Conservation (phyloP, 169 alveolate species). For the Cryptosporidium sp. region DNA sequence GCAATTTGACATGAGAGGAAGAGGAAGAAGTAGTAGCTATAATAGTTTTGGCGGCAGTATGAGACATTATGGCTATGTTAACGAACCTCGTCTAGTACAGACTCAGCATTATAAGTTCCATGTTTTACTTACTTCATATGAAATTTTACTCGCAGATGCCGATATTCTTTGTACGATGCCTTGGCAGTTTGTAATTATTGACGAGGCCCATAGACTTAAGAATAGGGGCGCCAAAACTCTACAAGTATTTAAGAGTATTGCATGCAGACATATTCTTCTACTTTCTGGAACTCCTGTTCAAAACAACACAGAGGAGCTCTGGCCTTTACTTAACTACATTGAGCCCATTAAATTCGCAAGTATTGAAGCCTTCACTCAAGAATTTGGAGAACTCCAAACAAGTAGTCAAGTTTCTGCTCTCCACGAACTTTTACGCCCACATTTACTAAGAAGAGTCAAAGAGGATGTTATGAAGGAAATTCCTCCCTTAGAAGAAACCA, state of each 20-base stretch:
- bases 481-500: conserved; percentile 93
- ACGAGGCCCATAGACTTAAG: conserved; percentile 93
- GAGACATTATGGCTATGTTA: conserved; percentile 41
- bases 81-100: conserved; percentile 78
- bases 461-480: conserved; percentile 90
- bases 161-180: conserved; percentile 85
- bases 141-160: conserved; percentile 87
- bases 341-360: conserved; percentile 87
- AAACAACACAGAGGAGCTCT: conserved; percentile 91
- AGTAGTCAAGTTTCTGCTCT: conserved; percentile 84
- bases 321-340: conserved; percentile 88
- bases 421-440: conserved; percentile 87
- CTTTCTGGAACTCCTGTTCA: conserved; percentile 93
- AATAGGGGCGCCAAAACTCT: conserved; percentile 89
- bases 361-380: conserved; percentile 82
- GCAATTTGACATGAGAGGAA: conserved; percentile 81
- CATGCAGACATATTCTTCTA: conserved; percentile 87
- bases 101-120: conserved; percentile 84
- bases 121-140: conserved; percentile 88
- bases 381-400: conserved; percentile 86
- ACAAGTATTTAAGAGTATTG: conserved; percentile 84
- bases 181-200: conserved; percentile 87
- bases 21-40: conserved; percentile 80
- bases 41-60: conserved; percentile 45
- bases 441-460: conserved; percentile 88